A percentile compares a stretch with the other conserved stretches of the same genome.
Conservation (phyloP, 139 green algal genomes). For the Chlamydomonas incerta region DNA sequence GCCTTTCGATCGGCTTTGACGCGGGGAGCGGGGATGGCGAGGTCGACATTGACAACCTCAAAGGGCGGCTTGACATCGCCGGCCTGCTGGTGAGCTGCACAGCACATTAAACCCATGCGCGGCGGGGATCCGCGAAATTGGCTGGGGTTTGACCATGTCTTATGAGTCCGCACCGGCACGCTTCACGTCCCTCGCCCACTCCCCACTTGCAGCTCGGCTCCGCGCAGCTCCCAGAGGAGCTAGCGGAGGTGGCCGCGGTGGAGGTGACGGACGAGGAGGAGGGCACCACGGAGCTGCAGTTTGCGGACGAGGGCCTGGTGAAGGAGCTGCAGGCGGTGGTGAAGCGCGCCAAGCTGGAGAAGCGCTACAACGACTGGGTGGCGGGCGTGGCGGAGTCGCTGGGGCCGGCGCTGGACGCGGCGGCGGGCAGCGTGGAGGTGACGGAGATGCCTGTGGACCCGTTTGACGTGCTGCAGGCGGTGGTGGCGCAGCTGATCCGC, state of each 20-base stretch:
- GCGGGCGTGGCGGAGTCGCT: neutral
- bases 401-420: neutral
- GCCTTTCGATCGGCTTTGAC: slow-evolving; percentile 35
- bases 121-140: no score
- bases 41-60: slow-evolving; percentile 22
- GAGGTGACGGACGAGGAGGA: slow-evolving; percentile 6
- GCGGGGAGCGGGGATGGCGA: neutral
- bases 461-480: slow-evolving; percentile 20
- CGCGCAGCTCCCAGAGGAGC: slow-evolving; percentile 12
- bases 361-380: slow-evolving; percentile 4
- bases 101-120: no score
- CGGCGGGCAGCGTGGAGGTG: neutral
- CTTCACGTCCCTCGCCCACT: neutral
- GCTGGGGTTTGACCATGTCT: neutral
- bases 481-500: slow-evolving; percentile 1
- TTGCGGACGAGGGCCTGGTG: neutral
- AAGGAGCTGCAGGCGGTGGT: neutral
- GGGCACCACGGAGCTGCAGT: slow-evolving; percentile 24
- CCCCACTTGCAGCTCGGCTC: slow-evolving; percentile 10
- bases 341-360: neutral
- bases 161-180: neutral
- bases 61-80: neutral
- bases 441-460: slow-evolving; percentile 38
- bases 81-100: slow-evolving; percentile 20
- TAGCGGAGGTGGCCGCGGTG: neutral